These are phyloP conservation scores for Diaporthe sp. DNA, from an alignment of 2,329 filamentous ascomycete species.

Conservation along the genomic window DNA sequence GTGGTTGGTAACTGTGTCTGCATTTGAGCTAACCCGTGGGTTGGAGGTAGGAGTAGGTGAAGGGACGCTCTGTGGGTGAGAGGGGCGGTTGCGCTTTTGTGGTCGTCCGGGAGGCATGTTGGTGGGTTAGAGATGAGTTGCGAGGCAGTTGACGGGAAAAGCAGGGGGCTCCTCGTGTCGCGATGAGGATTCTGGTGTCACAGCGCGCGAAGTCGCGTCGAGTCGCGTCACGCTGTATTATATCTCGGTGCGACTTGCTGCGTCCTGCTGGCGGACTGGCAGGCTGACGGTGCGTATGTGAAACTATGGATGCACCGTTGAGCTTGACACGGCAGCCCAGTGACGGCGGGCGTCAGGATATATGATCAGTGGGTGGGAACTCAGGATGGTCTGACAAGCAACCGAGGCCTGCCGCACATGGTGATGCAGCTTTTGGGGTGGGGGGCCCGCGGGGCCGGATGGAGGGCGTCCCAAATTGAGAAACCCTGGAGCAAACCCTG, in stretches of 20 bases:
- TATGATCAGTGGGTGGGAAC: neutral
- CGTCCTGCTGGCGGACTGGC: neutral
- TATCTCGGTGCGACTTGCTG: neutral
- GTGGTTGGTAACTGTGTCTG: neutral
- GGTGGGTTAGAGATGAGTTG: neutral
- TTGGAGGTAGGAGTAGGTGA: neutral
- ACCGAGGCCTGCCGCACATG: neutral
- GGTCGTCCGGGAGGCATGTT: constrained; percentile 23
- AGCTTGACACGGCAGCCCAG: neutral
- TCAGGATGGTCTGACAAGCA: too few relatives aligned
- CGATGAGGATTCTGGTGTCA: neutral
- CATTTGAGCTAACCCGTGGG: neutral
- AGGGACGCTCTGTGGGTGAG: neutral
- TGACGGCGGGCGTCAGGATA: neutral
- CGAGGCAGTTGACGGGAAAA: neutral
- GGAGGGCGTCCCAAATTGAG: neutral
- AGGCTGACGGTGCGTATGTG: too few relatives aligned
- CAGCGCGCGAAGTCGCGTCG: neutral
- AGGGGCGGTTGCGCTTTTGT: constrained; percentile 24
- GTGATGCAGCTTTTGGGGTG: neutral
- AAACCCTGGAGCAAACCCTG: neutral
- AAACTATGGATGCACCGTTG: too few relatives aligned
- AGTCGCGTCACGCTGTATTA: neutral
- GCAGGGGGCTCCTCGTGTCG: neutral
- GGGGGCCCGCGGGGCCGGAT: neutral